Evolutionary conservation across 257 asterid species (phyloP), one percentile per base, ranked within the genome.

Genomic region (Mentha longifolia): DNA sequence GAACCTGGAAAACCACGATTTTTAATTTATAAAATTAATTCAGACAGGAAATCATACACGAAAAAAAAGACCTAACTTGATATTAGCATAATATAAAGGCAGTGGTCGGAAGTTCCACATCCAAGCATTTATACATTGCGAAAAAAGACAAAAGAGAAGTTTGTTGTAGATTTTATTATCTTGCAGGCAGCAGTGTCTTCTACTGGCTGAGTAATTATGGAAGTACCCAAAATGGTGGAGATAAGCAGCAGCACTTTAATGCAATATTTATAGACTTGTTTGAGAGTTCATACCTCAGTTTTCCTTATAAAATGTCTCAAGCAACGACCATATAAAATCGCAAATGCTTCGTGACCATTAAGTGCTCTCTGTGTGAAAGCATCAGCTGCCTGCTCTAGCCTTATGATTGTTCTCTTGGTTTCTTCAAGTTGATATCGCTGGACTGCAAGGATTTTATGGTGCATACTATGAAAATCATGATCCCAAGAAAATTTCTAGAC

Each of bases 341-440:
- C 98, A 75, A 84, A 77, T 51, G 96, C 98, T n/a, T 88, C 86
- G 31, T 65, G 82, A 35, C 76, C 81, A 28, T 84, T 80, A 72
- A 92, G 77, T 42, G 69, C 70, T 80, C 98, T 83, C 76, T 78
- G 95, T 63, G 75, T 72, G 72, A 68, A 76, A 65, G 93, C 83
- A 70, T 74, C 65, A 59, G 85, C 90, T 61, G 86, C 85, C 83
- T 88, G 96, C 90, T 92, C 98, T 79, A 92, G 78, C 85, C 95
- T 87, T 33, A 90, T 77, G 72, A 92, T 82, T 68, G 81, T 80
- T 77, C 80, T 84, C 78, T 79, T 82, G 30, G 82, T 70, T 58
- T 81, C 87, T 63, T 80, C 84, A 41, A 52, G 79, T 62, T 81
- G 81, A 75, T 81, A 86, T 58, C 43, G 78, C 72, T 57, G 77